phyloP scores from a whole-genome alignment of 2,329 filamentous ascomycete genomes.

The Huntiella savannae region DNA sequence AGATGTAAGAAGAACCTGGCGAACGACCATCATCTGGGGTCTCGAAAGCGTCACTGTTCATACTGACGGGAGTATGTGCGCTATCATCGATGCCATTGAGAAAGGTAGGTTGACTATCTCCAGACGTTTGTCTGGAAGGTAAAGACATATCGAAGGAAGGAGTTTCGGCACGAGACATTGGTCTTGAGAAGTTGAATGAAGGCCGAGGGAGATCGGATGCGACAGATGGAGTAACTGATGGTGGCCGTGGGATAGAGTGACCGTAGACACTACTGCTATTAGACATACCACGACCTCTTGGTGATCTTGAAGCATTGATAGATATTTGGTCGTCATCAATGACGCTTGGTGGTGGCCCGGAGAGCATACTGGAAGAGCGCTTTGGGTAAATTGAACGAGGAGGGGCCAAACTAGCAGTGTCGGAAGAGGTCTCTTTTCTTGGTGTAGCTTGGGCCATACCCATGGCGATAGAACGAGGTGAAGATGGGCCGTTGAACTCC shows the following conservation, averaged over 20 bases:
- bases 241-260: conserved; percentile 33
- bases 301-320: conserved; percentile 38
- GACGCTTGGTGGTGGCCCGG: conserved; percentile 28
- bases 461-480: conserved; percentile 15
- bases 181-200: conserved; percentile 85
- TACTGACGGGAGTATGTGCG: conserved; percentile 50
- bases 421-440: conserved; percentile 5
- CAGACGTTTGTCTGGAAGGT: conserved; percentile 42
- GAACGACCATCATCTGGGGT: conserved; percentile 20
- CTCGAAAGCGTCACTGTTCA: conserved; percentile 49
- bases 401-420: conserved; percentile 26
- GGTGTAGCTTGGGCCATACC: not conserved
- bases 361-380: conserved; percentile 40
- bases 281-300: conserved; percentile 55
- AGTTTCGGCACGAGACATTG: conserved; percentile 55
- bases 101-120: conserved; percentile 35
- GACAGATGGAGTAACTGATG: conserved; percentile 49
- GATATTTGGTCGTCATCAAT: conserved; percentile 37
- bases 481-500: conserved; percentile 19
- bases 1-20: conserved; percentile 54
- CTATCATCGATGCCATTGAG: conserved; percentile 44
- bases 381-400: conserved; percentile 30
- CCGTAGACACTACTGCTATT: conserved; percentile 38
- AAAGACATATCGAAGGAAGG: conserved; percentile 25
- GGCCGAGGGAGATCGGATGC: conserved; percentile 63